Evolutionary conservation across 805 yeast species (phyloP), one percentile per base, ranked within the genome.

Genomic region (Alloascoidea hylecoeti): DNA sequence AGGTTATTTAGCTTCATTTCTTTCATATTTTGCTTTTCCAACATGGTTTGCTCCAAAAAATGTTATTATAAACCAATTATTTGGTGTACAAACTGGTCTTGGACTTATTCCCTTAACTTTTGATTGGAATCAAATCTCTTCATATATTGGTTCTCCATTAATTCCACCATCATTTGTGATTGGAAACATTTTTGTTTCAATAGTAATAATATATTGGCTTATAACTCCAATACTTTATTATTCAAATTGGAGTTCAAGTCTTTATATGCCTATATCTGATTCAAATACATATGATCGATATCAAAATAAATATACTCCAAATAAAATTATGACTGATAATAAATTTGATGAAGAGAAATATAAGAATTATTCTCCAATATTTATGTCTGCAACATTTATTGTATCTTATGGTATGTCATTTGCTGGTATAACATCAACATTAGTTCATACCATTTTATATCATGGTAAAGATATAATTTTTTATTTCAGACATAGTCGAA

Each of bases 91-190:
- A 5, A 56, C 71, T 13, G 88, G 88, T 12, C 57, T 78, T 41
- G 85, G 83, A 15, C 49, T 75, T 50, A 53, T 75, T 44, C 86
- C 86, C 6, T 50, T 76, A 35, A 71, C 80, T n/a, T 75, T 78
- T 48, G 84, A 78, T 55, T 78, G 83, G 83, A 68, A 68, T 47
- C 73, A 72, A 49, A 60, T 76, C 33, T 67, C 75, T 5, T 60
- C 58, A 18, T 68, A 64, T 53, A 56, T 71, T 44, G 76, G 76
- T 14, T 70, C 77, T 15, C 84, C 85, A 6, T 62, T 78, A 49
- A 63, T 75, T 39, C 78, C 82, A 6, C 84, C 85, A 15, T 58
- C 65, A 15, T 60, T 62, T 39, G 65, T 69, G 3, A 51, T 61
- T 30, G 51, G 56, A 16, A 64, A 64, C 39, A 66, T 69, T 17